Base-by-base conservation (phyloP, 1,284 basidiomycete species). In the Melanopsichium pennsylvanicum region DNA sequence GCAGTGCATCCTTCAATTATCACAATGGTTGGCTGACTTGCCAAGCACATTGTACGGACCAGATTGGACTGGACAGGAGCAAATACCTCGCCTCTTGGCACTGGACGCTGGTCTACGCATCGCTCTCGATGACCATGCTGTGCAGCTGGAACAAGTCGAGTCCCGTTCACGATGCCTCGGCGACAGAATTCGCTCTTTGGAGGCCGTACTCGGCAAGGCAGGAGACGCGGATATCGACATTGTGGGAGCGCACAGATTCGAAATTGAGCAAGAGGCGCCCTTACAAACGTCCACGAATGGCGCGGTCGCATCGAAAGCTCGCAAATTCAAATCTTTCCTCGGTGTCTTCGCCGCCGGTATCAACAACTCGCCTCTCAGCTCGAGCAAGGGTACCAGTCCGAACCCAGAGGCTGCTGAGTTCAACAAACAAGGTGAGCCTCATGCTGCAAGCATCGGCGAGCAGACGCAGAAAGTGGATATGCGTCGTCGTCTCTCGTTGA, bases 251-350 rank as follows among this genome's bases (percentile, higher is more conserved):
- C 58, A 54, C 22, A 35, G 33, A 3, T 52, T 52, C 39, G 44
- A 51, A 9, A 26, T 27, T 34, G 49, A 60, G n/a, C 49, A 47
- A 25, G 49, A 52, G 10, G 23, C 35, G 0, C 19, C 34, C 4
- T 33, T 34, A 9, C 23, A 22, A 18, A 13, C 13, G 2, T 7
- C 25, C 11, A 4, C 25, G 13, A 49, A 37, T n/a, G 57, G 49
- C 12, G 62, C 55, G 1, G 39, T 58, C 11, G 40, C 47, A 4
- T 36, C 57, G 2, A 59, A 60, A 31, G 48, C 50, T 23, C 63
- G 57, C 32, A 67, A 67, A 40, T 46, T 67, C 35, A 60, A 35
- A 34, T 61, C 47, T 2, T 67, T 67, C 44, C 56, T 67, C 12
- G 63, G 57, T 18, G 46, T 43, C n/a, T 48, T 67, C 26, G 35